Evolutionary conservation across 495 filamentous ascomycete species (phyloP), one percentile per base, ranked within the genome.

Genomic region (Staphylotrichum tortipilum): DNA sequence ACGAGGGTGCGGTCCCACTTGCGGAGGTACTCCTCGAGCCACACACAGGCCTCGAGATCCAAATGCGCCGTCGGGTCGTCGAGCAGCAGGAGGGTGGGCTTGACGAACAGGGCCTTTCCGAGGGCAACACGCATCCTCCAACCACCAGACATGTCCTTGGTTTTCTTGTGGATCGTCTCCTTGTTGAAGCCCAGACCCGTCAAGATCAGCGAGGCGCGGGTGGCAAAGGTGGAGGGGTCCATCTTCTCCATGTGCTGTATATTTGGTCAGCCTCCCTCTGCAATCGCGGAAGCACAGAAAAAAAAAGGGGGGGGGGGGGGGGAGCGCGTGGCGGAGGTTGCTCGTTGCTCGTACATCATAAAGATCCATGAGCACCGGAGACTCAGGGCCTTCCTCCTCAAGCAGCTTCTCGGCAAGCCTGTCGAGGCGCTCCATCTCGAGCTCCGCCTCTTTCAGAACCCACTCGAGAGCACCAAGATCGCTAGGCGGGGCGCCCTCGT

Each of bases 101-200:
- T 94, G 68, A 99, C 91, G 76, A 99, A 99, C 40, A 99, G 83
- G 24, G 92, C 94, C 78, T 97, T 99, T 60, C 78, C 92, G 34
- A 99, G 81, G 28, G 92, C 92, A 24, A 99, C 92, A 78, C 92
- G 86, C 92, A 99, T 99, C 74, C 94, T 81, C 92, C 92, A 99
- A 54, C 92, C 92, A 84, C 92, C 92, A 56, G 92, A 99, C 92
- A 99, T 99, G 63, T 99, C 92, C 81, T 95, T 99, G 54, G 92
- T 99, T 79, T 88, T 94, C 80, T 99, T 99, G 68, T 91, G 74
- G 63, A 99, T 97, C 26, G 92, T 99, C 24, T 57, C 68, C 74
- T 96, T 95, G 82, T 97, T 95, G 79, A 99, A 99, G 53, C 92
- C 92, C 35, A 99, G 86, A 90, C 92, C 92, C 35, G 92, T 99